Conservation (phyloP, 2,329 filamentous ascomycete species). For the Hymenoscyphus fructigenus region DNA sequence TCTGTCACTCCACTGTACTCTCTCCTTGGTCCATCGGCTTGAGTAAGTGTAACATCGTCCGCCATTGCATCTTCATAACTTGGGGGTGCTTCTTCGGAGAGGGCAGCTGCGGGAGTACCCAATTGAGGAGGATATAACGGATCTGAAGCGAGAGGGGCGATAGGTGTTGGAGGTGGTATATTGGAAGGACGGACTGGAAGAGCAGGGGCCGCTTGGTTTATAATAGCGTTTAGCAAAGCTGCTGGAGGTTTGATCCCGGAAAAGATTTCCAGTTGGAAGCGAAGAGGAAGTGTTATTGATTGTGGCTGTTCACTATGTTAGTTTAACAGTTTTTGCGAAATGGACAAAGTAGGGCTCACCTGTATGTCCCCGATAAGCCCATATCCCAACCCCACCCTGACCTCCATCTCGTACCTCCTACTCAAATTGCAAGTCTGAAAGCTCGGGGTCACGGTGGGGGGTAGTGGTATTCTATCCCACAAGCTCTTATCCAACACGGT, state of each 20-base stretch:
- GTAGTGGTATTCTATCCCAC: constrained; percentile 72
- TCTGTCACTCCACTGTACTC: constrained; percentile 66
- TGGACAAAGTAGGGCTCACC: constrained; percentile 19
- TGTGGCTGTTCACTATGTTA: constrained; percentile 54
- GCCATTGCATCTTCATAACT: constrained; percentile 95
- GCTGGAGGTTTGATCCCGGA: constrained; percentile 83
- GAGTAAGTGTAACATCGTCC: constrained; percentile 57
- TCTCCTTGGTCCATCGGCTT: constrained; percentile 69
- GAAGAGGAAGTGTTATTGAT: constrained; percentile 73
- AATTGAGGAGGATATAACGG: constrained; percentile 60
- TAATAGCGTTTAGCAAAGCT: constrained; percentile 68
- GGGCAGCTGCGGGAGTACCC: constrained; percentile 43
- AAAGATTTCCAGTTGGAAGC: constrained; percentile 77
- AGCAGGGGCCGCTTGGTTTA: constrained; percentile 19
- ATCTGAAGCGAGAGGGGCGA: constrained; percentile 40
- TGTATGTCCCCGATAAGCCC: constrained; percentile 53
- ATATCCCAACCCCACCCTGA: constrained; percentile 76
- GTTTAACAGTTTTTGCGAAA: not conserved
- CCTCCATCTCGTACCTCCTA: constrained; percentile 78
- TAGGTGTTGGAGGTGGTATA: constrained; percentile 26
- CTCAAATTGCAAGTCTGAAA: constrained; percentile 88
- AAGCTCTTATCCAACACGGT: constrained; percentile 65
- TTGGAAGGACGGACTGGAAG: constrained; percentile 29
- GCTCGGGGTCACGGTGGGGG: constrained; percentile 81
- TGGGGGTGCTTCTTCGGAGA: constrained; percentile 77